Percentiles rank a stretch among this genome's conserved stretches.
These are phyloP conservation scores for Kuraishia cidri DNA, from an alignment of 805 yeast genomes.

Conservation along the genomic window DNA sequence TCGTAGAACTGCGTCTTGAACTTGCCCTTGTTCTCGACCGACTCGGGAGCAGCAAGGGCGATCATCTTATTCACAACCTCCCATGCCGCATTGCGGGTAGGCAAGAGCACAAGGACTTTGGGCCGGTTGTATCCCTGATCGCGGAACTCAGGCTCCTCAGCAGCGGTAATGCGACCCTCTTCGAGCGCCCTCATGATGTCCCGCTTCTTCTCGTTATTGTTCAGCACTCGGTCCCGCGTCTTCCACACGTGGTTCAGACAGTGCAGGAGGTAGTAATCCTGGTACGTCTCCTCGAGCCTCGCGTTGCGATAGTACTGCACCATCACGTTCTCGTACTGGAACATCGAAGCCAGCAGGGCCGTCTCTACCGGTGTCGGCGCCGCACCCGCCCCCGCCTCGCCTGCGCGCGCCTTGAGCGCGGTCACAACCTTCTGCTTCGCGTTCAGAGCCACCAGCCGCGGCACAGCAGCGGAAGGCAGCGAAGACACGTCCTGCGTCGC, in stretches of 20 bases:
- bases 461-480: not conserved
- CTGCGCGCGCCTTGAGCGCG: slow-evolving; percentile 17
- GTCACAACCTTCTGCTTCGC: slow-evolving; percentile 34
- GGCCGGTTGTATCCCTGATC: slow-evolving; percentile 98
- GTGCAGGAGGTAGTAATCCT: slow-evolving; percentile 62
- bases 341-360: slow-evolving; percentile 51
- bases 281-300: slow-evolving; percentile 26
- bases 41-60: slow-evolving; percentile 55
- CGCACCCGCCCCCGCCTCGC: slow-evolving; percentile 3
- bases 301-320: slow-evolving; percentile 44
- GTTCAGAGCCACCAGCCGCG: slow-evolving; percentile 11
- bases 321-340: slow-evolving; percentile 64
- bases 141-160: slow-evolving; percentile 50
- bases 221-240: slow-evolving; percentile 78
- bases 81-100: slow-evolving; percentile 75
- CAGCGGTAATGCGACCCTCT: slow-evolving; percentile 19
- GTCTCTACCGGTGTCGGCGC: slow-evolving; percentile 40
- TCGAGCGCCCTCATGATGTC: slow-evolving; percentile 22
- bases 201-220: slow-evolving; percentile 57
- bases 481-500: not conserved
- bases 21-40: slow-evolving; percentile 73
- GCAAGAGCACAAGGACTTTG: slow-evolving; percentile 71
- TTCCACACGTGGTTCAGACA: slow-evolving; percentile 75
- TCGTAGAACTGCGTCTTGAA: slow-evolving; percentile 64
- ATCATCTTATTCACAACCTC: slow-evolving; percentile 57